phyloP scores from a whole-genome alignment of 2,329 filamentous ascomycete genomes.

The Didymella pinodella region DNA sequence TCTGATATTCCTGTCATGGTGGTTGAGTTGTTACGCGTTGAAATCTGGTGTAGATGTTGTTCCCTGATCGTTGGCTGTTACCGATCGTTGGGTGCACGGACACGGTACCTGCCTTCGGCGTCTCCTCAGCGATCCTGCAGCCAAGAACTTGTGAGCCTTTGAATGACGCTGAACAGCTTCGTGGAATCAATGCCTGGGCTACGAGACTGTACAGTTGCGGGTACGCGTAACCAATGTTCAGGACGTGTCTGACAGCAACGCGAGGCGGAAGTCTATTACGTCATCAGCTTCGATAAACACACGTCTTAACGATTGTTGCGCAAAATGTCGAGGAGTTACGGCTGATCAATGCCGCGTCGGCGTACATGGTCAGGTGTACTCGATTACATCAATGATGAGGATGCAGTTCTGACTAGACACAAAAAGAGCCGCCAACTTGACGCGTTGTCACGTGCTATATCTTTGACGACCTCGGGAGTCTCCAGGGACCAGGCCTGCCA shows the following conservation, averaged over 20 bases:
- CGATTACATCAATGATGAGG: not conserved
- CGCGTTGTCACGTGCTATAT: constrained; percentile 6
- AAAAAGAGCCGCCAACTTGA: not conserved
- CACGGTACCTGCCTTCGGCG: not conserved
- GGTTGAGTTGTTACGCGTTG: no score
- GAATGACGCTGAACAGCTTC: not conserved
- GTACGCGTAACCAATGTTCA: not conserved
- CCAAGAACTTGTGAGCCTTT: not conserved
- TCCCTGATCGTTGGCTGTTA: no score
- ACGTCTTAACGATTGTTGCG: not conserved
- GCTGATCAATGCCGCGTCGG: not conserved
- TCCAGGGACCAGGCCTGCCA: not conserved
- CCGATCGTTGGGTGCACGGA: no score
- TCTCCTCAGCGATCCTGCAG: not conserved
- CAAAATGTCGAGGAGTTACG: not conserved
- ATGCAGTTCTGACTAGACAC: not conserved
- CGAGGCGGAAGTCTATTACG: constrained; percentile 6
- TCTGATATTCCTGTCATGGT: no score
- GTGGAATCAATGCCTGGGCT: not conserved
- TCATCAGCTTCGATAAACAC: constrained; percentile 9
- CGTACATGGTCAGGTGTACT: no score
- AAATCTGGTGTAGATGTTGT: no score
- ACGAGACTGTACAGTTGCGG: not conserved
- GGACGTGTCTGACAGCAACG: not conserved
- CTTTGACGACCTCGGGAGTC: not conserved